A percentile compares a stretch with the other conserved stretches of the same genome.
phyloP scores from a whole-genome alignment of 805 yeast species.

The Lipomyces orientalis region DNA sequence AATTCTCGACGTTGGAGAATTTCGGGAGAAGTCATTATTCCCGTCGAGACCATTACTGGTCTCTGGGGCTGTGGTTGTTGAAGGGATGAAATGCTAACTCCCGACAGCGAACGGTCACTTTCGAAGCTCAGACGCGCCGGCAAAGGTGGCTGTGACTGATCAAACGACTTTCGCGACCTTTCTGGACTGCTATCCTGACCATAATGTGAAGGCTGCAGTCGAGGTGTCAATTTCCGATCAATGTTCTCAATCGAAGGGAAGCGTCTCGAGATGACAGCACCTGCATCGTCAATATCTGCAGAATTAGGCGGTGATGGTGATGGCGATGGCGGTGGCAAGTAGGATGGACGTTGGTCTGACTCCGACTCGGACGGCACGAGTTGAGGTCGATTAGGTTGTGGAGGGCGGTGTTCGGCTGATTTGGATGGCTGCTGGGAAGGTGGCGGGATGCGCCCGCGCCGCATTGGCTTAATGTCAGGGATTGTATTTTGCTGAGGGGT shows the following conservation, averaged over 20 bases:
- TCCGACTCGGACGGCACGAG: slow-evolving; percentile 20
- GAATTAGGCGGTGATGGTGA: slow-evolving; percentile 9
- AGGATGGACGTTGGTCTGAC: slow-evolving; percentile 20
- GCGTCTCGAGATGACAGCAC: slow-evolving; percentile 12
- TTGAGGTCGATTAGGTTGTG: not conserved
- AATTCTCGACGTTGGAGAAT: not conserved
- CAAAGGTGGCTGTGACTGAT: slow-evolving; percentile 7
- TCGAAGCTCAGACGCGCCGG: slow-evolving; percentile 17
- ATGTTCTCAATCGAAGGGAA: slow-evolving; percentile 17
- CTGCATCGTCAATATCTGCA: slow-evolving; percentile 21
- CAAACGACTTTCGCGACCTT: slow-evolving; percentile 5
- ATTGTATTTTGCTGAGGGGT: slow-evolving; percentile 1
- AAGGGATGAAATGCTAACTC: slow-evolving; percentile 7
- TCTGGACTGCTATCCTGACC: slow-evolving; percentile 3
- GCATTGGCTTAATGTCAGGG: slow-evolving; percentile 37
- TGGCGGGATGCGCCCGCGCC: slow-evolving; percentile 36
- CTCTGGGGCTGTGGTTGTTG: slow-evolving; percentile 29
- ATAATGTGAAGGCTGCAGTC: not conserved
- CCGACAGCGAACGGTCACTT: slow-evolving; percentile 13
- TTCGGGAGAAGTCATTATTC: slow-evolving; percentile 12
- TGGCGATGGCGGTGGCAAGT: slow-evolving; percentile 28
- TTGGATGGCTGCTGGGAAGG: slow-evolving; percentile 7
- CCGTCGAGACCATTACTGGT: slow-evolving; percentile 8
- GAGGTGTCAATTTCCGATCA: not conserved
- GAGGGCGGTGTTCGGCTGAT: slow-evolving; percentile 7